phyloP scores from a whole-genome alignment of 495 filamentous ascomycete genomes.

The Ascobolus immersus region DNA sequence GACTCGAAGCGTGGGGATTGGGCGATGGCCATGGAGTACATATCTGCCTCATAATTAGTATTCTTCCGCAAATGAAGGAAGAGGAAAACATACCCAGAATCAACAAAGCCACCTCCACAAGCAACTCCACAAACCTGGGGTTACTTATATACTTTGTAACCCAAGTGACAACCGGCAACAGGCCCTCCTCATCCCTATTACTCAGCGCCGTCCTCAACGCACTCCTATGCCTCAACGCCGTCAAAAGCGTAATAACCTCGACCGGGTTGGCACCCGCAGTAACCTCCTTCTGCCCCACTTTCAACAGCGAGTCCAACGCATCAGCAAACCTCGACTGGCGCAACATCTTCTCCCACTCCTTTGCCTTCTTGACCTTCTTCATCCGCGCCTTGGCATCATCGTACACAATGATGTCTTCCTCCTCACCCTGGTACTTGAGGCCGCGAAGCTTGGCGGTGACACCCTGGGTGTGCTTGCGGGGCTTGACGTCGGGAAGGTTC shows the following conservation, averaged over 20 bases:
- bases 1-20: slow-evolving; percentile 46
- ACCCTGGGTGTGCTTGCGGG: slow-evolving; percentile 35
- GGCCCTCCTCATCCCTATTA: slow-evolving; percentile 54
- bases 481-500: slow-evolving; percentile 39
- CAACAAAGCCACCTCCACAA: slow-evolving; percentile 53
- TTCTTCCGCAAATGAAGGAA: not conserved
- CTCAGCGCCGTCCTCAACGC: slow-evolving; percentile 60
- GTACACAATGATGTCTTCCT: slow-evolving; percentile 64
- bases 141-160: slow-evolving; percentile 50
- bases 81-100: slow-evolving; percentile 23
- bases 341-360: slow-evolving; percentile 55
- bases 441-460: slow-evolving; percentile 45
- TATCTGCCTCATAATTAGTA: slow-evolving; percentile 21
- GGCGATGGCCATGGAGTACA: slow-evolving; percentile 61
- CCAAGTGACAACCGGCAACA: slow-evolving; percentile 69
- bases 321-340: slow-evolving; percentile 49
- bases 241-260: slow-evolving; percentile 45
- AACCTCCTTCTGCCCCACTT: too few species aligned
- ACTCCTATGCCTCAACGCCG: slow-evolving; percentile 63
- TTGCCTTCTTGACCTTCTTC: slow-evolving; percentile 35
- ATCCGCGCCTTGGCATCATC: slow-evolving; percentile 29
- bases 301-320: slow-evolving; percentile 68
- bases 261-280: slow-evolving; percentile 26
- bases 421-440: slow-evolving; percentile 63
- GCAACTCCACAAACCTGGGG: slow-evolving; percentile 47